These are phyloP conservation scores for Verticillium dahliae DNA, from an alignment of 2,329 filamentous ascomycete species.

Conservation along the genomic window DNA sequence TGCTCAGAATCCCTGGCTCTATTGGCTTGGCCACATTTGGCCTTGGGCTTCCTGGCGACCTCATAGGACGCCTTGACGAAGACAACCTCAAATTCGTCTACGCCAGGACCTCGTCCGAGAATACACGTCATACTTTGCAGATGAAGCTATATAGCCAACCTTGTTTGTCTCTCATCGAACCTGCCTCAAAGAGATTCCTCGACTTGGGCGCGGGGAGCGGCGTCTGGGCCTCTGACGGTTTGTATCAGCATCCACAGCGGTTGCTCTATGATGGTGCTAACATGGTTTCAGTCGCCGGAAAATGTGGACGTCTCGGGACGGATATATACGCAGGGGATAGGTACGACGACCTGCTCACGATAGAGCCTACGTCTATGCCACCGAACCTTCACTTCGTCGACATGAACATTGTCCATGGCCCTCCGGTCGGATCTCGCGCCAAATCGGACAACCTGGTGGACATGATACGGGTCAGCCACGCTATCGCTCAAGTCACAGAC, in stretches of 20 bases:
- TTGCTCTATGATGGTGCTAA: background rate
- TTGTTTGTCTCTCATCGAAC: background rate
- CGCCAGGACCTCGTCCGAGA: background rate
- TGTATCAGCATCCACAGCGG: background rate
- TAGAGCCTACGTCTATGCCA: background rate
- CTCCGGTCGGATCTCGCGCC: background rate
- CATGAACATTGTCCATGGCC: background rate
- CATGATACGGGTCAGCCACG: background rate
- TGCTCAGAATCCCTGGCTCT: background rate
- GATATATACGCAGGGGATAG: background rate
- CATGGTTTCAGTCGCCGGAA: background rate
- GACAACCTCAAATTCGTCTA: background rate
- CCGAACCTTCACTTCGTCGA: background rate
- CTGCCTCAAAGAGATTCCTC: background rate
- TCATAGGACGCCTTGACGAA: background rate
- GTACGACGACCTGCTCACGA: background rate
- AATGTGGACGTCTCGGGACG: background rate
- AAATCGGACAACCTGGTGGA: background rate
- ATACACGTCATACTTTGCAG: background rate
- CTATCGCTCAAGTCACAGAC: background rate
- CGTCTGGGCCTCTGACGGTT: background rate
- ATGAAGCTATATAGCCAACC: background rate
- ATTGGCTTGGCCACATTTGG: background rate
- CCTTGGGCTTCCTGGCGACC: background rate
- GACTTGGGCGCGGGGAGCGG: background rate